phyloP scores from a whole-genome alignment of 305 asterid species.

The Fraxinus angustifolia region DNA sequence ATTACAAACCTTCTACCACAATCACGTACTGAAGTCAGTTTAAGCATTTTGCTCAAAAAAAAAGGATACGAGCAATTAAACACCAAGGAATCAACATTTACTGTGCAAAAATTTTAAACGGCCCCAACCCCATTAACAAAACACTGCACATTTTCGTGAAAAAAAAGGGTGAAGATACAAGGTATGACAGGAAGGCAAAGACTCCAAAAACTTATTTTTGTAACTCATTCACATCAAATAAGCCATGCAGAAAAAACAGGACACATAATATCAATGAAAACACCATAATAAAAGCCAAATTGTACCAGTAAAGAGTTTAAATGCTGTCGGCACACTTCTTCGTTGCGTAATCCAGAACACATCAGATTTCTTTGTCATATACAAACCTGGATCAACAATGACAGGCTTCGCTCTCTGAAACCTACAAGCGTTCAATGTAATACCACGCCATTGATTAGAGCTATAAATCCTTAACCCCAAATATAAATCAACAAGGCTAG shows the following conservation, averaged over 20 bases:
- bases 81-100: conserved; percentile 3
- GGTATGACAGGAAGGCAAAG: conserved; percentile 20
- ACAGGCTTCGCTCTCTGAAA: conserved; percentile 94
- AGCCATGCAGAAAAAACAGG: conserved; percentile 13
- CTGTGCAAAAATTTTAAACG: conserved; percentile 13
- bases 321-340: conserved; percentile 97
- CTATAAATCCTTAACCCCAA: conserved; percentile 1
- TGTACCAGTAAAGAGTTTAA: conserved; percentile 91
- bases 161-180: conserved; percentile 10
- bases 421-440: conserved; percentile 33
- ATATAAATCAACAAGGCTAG: background rate
- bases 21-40: background rate
- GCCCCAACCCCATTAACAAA: conserved; percentile 16
- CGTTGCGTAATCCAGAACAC: conserved; percentile 98
- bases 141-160: conserved; percentile 18
- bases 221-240: conserved; percentile 23
- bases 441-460: background rate
- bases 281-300: conserved; percentile 21
- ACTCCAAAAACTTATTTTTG: conserved; percentile 23
- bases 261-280: conserved; percentile 17
- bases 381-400: conserved; percentile 93
- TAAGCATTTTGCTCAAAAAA: conserved; percentile 9
- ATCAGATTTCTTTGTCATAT: conserved; percentile 76
- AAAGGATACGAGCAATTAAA: background rate
- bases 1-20: background rate